A percentile compares a stretch with the other conserved stretches of the same genome.
phyloP scores from a whole-genome alignment of 2,329 filamentous ascomycete genomes.

The Sphaerulina vaccinii region DNA sequence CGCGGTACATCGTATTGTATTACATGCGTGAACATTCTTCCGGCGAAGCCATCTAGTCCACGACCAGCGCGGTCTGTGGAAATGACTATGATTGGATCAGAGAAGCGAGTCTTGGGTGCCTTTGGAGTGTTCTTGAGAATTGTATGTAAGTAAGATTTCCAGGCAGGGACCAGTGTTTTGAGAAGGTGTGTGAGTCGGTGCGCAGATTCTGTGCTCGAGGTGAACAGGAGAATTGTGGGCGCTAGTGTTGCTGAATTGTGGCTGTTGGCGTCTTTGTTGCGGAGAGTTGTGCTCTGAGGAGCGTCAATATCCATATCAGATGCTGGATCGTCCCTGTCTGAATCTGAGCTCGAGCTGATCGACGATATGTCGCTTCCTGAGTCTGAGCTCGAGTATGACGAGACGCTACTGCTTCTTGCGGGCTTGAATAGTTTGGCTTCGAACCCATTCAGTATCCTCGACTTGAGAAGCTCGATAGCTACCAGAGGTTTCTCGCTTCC shows the following conservation, averaged over 20 bases:
- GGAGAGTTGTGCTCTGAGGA: conserved; percentile 1
- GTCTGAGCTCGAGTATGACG: background rate
- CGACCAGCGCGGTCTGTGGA: conserved; percentile 92
- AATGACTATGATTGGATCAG: conserved; percentile 68
- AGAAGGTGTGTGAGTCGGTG: conserved; percentile 83
- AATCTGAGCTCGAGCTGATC: conserved; percentile 5
- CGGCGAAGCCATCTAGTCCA: conserved; percentile 64
- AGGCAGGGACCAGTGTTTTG: conserved; percentile 32
- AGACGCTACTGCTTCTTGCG: background rate
- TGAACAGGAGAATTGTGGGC: conserved; percentile 72
- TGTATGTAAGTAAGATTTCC: conserved; percentile 29
- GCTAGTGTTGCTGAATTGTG: background rate
- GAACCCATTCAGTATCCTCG: conserved; percentile 42
- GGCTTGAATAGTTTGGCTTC: conserved; percentile 6
- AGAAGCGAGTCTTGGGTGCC: conserved; percentile 62
- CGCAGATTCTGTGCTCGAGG: conserved; percentile 84
- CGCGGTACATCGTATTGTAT: conserved; percentile 91
- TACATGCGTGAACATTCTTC: conserved; percentile 71
- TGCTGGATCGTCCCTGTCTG: conserved; percentile 16
- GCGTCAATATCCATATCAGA: conserved; percentile 7
- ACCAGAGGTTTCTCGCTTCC: conserved; percentile 69
- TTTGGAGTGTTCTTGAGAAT: conserved; percentile 47
- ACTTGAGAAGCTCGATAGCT: conserved; percentile 71
- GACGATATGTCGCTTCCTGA: conserved; percentile 3
- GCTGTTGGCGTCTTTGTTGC: background rate